Evolutionary conservation across 2,329 filamentous ascomycete genomes (phyloP), one percentile per base, ranked within the genome.

Genomic region (Zymoseptoria crescenta): DNA sequence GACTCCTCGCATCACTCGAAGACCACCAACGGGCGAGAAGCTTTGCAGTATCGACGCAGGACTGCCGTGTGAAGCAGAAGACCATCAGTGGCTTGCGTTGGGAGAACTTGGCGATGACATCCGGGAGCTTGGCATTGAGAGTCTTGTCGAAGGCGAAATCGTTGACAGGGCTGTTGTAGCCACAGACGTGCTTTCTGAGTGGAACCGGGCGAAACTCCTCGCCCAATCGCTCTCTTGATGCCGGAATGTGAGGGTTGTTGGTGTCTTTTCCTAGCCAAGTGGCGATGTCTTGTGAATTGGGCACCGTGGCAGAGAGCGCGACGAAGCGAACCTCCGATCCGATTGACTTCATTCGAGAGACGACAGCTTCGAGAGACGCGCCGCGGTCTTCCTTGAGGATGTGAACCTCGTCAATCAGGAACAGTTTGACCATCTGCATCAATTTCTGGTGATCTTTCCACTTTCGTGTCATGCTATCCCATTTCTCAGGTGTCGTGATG

Each of bases 341-440:
- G 52, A 90, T 84, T 0, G 87, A 87, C 72, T 94, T 94, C 89
- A 94, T 95, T 8, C 90, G 85, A 16, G 89, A 93, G 0, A 95
- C 88, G 2, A 95, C 87, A 4, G 87, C 88, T 70, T 96, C 90
- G 0, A 96, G 79, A 0, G 87, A 92, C 10, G 90, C 88, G 16
- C 90, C 90, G 24, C 90, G 84, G 3, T 80, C 75, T 67, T 94
- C 89, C 67, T 91, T 93, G 56, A 96, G 79, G 41, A 94, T 91
- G 65, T 96, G 90, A 0, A 95, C 89, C 69, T 96, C 90, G 66
- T 96, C 90, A 58, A 96, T 91, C 20, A 96, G 80, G 62, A 94
- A 90, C 0, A 96, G 76, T 61, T 87, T 88, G 52, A 95, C 83
- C 62, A 92, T 79, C 59, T 87, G 82, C 73, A 95, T 83, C 19